Conservation (phyloP, 2,329 filamentous ascomycete species). For the Fusarium brachygibbosum region DNA sequence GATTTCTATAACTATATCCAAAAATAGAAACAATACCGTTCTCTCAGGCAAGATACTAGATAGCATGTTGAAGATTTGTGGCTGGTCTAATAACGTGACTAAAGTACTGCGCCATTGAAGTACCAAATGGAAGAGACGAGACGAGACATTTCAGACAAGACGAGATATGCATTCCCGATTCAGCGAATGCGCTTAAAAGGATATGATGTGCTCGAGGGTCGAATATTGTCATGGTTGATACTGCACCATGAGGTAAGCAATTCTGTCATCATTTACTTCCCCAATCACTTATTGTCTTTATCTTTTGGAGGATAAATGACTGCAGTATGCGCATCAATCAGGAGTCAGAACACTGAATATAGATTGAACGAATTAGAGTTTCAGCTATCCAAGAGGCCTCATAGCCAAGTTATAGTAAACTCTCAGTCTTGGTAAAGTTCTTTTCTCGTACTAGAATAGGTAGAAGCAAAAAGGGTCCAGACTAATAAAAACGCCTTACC, state of each 20-base stretch:
- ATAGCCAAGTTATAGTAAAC: not conserved
- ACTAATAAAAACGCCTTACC: conserved; percentile 12
- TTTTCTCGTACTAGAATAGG: not conserved
- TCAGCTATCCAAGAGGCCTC: not conserved
- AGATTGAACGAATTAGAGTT: not conserved
- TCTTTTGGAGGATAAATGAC: not conserved
- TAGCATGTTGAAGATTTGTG: not conserved
- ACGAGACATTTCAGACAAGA: not conserved
- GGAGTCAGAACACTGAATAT: not conserved
- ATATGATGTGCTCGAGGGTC: conserved; percentile 6
- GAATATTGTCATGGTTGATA: conserved; percentile 20
- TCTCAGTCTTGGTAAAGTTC: not conserved
- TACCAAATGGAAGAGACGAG: not conserved
- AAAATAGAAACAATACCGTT: not conserved
- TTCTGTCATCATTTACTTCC: not conserved
- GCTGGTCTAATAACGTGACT: not conserved
- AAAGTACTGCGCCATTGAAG: not conserved
- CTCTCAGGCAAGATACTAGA: not conserved
- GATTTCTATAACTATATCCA: not conserved
- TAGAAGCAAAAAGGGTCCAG: conserved; percentile 8
- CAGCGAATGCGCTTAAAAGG: not conserved
- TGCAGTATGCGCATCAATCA: not conserved
- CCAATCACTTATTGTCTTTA: not conserved
- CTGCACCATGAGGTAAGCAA: conserved; percentile 12
- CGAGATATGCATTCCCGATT: not conserved